phyloP scores from a whole-genome alignment of 331 rosid species.

The Erythrophleum ivorense region DNA sequence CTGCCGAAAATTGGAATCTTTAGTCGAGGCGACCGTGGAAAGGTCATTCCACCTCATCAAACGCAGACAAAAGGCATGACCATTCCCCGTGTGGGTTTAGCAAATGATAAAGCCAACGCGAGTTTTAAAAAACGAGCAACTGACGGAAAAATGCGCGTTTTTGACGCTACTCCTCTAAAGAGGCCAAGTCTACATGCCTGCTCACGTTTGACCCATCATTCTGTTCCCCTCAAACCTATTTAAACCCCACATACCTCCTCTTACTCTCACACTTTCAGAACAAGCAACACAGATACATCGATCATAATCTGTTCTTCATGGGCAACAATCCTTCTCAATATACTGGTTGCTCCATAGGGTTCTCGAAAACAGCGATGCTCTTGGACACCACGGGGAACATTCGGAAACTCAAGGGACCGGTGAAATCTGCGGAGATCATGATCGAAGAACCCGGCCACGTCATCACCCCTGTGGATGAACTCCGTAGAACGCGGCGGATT shows the following conservation, averaged over 20 bases:
- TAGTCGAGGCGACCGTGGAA: neutral
- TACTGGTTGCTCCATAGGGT: slow-evolving; percentile 18
- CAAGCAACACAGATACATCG: neutral
- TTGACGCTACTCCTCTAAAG: slow-evolving; percentile 12
- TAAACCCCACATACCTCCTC: neutral
- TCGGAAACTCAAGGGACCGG: slow-evolving; percentile 49
- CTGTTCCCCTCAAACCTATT: neutral
- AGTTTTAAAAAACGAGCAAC: neutral
- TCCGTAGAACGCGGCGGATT: slow-evolving; percentile 50
- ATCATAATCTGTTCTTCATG: slow-evolving; percentile 38
- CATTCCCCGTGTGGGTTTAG: neutral
- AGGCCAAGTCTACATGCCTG: neutral
- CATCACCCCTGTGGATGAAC: slow-evolving; percentile 50
- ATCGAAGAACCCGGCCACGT: slow-evolving; percentile 61
- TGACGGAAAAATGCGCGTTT: slow-evolving; percentile 40
- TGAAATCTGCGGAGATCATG: slow-evolving; percentile 67
- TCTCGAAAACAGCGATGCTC: slow-evolving; percentile 40
- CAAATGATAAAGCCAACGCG: neutral
- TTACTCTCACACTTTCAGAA: neutral
- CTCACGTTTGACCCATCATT: slow-evolving; percentile 12
- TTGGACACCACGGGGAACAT: slow-evolving; percentile 51
- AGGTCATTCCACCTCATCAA: too few relatives aligned
- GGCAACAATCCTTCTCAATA: slow-evolving; percentile 48
- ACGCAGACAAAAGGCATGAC: neutral
- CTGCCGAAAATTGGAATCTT: slow-evolving; percentile 11